Evolutionary conservation across 768 basidiomycete genomes (phyloP), one percentile per base, ranked within the genome.

Genomic region (Lentinus brumalis): DNA sequence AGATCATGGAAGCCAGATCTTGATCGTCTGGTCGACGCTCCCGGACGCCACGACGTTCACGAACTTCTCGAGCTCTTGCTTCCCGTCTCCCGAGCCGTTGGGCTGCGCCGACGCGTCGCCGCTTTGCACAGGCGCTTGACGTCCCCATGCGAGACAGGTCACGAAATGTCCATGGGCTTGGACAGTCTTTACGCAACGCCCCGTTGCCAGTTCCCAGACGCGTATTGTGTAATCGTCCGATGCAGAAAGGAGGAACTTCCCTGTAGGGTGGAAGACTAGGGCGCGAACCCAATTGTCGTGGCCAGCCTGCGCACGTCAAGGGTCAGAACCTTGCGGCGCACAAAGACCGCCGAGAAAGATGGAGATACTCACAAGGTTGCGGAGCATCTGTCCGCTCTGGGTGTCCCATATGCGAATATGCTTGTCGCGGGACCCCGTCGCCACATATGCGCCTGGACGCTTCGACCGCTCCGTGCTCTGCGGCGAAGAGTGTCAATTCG

Each of bases 381-480:
- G 73, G 16, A 86, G 73, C 73, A 91, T 81, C 72, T 92, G 92
- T 5, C 96, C 94, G 47, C 85, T 87, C 61, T 86, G 81, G 0
- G 86, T 81, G 69, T 97, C 95, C 95, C 95, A 98, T 16, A 98
- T 74, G 69, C 89, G 92, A 77, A 97, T 92, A 5, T 86, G 86
- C 80, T 94, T 96, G 77, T 98, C 95, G 73, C 95, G 82, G 35
- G 91, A 88, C 2, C 92, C 87, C 0, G 85, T 85, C 5, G 78
- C 83, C 5, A 79, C 75, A 65, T 79, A 83, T 5, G 72, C 69
- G 14, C 75, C 70, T 50, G 74, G 81, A 59, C 74, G 81, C 72
- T 80, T 86, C 44, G 66, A 70, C 50, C 66, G 74, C 62, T 85
- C 85, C 49, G 79, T 83, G 62, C 80, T 81, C 84, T 87, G 58